Evolutionary conservation across 2,329 filamentous ascomycete species (phyloP).

Genomic region (Fusarium pseudonygamai): DNA sequence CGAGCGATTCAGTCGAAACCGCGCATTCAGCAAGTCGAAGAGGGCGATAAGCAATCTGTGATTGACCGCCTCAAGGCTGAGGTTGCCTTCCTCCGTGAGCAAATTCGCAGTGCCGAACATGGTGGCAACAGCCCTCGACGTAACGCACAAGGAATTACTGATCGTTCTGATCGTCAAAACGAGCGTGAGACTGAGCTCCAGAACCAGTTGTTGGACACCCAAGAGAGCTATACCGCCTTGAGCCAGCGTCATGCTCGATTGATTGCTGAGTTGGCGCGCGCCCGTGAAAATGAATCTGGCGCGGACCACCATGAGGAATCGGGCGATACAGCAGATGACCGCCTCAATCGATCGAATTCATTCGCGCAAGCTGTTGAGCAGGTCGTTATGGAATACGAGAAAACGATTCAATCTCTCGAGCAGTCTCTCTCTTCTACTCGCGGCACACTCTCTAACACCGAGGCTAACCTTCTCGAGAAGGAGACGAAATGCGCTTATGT

Average conservation of each 20-base stretch:
- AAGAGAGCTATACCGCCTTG: constrained; percentile 93
- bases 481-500: constrained; percentile 94
- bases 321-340: constrained; percentile 83
- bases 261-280: constrained; percentile 91
- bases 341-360: constrained; percentile 92
- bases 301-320: constrained; percentile 68
- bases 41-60: constrained; percentile 90
- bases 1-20: constrained; percentile 98
- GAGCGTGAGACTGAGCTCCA: constrained; percentile 91
- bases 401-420: constrained; percentile 94
- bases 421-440: constrained; percentile 90
- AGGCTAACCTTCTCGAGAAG: constrained; percentile 88
- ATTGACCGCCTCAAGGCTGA: constrained; percentile 95
- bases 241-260: constrained; percentile 95
- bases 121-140: constrained; percentile 65
- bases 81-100: constrained; percentile 91
- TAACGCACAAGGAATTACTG: constrained; percentile 63
- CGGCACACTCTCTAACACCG: constrained; percentile 81
- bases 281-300: constrained; percentile 73
- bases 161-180: constrained; percentile 80
- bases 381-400: constrained; percentile 97
- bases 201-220: constrained; percentile 89
- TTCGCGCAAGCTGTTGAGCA: constrained; percentile 97
- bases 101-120: constrained; percentile 81
- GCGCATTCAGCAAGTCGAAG: constrained; percentile 92